phyloP scores from a whole-genome alignment of 2,329 filamentous ascomycete genomes.

The Trichophyton schoenleinii region DNA sequence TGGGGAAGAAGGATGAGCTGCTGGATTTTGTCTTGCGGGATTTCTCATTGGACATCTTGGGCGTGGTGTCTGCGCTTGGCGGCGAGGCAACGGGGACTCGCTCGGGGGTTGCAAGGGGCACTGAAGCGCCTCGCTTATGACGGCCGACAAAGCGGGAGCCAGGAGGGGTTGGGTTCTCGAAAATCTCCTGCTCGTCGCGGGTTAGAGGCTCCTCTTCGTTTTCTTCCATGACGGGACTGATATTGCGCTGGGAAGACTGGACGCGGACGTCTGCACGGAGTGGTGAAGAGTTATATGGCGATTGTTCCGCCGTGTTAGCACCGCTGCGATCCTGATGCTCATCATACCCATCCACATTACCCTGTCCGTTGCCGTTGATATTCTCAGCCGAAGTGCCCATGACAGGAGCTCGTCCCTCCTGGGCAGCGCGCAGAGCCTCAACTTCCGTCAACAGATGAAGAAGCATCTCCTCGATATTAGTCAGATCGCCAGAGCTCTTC shows the following conservation, averaged over 20 bases:
- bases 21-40: slow-evolving; percentile 80
- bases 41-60: slow-evolving; percentile 51
- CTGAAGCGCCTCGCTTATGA: slow-evolving; percentile 31
- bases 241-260: slow-evolving; percentile 22
- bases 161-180: slow-evolving; percentile 46
- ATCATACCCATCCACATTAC: not conserved
- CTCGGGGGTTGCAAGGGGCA: slow-evolving; percentile 35
- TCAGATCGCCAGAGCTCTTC: slow-evolving; percentile 77
- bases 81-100: slow-evolving; percentile 32
- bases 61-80: slow-evolving; percentile 67
- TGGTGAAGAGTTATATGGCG: slow-evolving; percentile 23
- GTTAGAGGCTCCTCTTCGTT: slow-evolving; percentile 53
- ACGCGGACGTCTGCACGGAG: slow-evolving; percentile 36
- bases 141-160: slow-evolving; percentile 41
- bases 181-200: slow-evolving; percentile 35
- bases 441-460: slow-evolving; percentile 87
- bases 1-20: slow-evolving; percentile 71
- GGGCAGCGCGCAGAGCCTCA: slow-evolving; percentile 58
- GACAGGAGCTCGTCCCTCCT: slow-evolving; percentile 28
- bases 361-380: slow-evolving; percentile 9
- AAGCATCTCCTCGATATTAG: slow-evolving; percentile 81
- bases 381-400: slow-evolving; percentile 53
- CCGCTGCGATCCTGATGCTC: not conserved
- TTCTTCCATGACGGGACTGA: slow-evolving; percentile 81
- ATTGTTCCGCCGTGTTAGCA: not conserved